phyloP scores from a whole-genome alignment of 352 stramenopile genomes.

The Globisporangium recalcitrans region DNA sequence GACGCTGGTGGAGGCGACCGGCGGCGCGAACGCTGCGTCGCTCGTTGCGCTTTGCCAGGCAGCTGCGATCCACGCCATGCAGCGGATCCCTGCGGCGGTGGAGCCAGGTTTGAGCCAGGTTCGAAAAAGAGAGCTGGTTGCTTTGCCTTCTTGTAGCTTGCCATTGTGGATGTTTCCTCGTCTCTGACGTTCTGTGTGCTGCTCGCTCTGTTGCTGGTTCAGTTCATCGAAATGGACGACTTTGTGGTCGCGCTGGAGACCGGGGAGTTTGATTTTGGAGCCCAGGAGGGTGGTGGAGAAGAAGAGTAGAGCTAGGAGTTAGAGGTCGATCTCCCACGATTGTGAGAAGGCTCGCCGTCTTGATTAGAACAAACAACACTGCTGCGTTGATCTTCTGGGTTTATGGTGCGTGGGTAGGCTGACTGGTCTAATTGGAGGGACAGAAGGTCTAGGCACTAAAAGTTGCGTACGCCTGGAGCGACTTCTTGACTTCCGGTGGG shows the following conservation, averaged over 20 bases:
- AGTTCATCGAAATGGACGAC: conserved; percentile 41
- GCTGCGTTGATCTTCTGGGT: background rate
- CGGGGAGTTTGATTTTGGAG: conserved; percentile 35
- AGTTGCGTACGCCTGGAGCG: conserved; percentile 38
- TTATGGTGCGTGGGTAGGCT: background rate
- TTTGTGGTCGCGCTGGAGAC: conserved; percentile 36
- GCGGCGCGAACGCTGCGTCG: conserved; percentile 67
- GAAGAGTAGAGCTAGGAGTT: background rate
- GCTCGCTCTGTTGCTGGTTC: background rate
- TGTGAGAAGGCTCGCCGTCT: background rate
- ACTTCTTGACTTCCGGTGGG: conserved; percentile 37
- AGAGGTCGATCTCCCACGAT: background rate
- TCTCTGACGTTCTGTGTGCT: background rate
- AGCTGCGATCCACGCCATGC: conserved; percentile 71
- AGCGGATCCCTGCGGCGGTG: conserved; percentile 29
- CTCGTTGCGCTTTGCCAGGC: conserved; percentile 66
- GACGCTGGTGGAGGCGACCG: conserved; percentile 44
- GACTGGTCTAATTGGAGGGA: background rate
- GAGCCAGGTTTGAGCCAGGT: conserved; percentile 21
- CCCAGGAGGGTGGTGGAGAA: conserved; percentile 13
- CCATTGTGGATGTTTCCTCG: no score
- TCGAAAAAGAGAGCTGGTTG: background rate
- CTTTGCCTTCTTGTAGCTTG: no score
- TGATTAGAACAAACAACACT: background rate
- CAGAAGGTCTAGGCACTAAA: conserved; percentile 34